Evolutionary conservation across 192 early-diverging fungal species (phyloP).

Genomic region (Backusella macrospora): DNA sequence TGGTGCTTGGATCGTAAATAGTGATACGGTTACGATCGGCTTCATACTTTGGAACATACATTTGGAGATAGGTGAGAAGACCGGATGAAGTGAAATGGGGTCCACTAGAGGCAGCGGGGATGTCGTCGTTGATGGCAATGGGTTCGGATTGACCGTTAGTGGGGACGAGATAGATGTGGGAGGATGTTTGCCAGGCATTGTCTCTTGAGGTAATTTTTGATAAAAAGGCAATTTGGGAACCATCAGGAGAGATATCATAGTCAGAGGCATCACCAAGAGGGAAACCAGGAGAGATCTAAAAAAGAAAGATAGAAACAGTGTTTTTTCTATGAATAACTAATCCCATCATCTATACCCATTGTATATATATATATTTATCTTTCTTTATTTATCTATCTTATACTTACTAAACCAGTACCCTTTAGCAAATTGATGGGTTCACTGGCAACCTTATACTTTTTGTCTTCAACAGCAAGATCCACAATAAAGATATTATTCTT

Average conservation of each 20-base stretch:
- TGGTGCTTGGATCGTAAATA: slow-evolving; percentile 49
- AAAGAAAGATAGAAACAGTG: background rate
- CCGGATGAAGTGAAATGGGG: slow-evolving; percentile 73
- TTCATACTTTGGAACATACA: slow-evolving; percentile 71
- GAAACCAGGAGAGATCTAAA: slow-evolving; percentile 47
- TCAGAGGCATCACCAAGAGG: slow-evolving; percentile 62
- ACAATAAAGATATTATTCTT: slow-evolving; percentile 64
- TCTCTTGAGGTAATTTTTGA: slow-evolving; percentile 64
- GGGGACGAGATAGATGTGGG: slow-evolving; percentile 67
- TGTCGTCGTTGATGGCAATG: slow-evolving; percentile 47
- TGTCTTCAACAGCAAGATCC: slow-evolving; percentile 41
- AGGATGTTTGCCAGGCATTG: slow-evolving; percentile 79
- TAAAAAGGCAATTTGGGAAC: slow-evolving; percentile 67
- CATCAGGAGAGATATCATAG: slow-evolving; percentile 70
- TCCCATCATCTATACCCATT: background rate
- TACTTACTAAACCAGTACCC: slow-evolving; percentile 45
- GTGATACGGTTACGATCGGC: slow-evolving; percentile 76
- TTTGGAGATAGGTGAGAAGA: slow-evolving; percentile 74
- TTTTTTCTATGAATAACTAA: background rate
- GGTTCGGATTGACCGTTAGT: slow-evolving; percentile 51
- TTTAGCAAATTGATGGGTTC: slow-evolving; percentile 58
- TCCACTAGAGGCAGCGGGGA: slow-evolving; percentile 59
- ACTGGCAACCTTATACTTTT: slow-evolving; percentile 46
- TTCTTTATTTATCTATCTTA: background rate
- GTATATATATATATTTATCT: background rate